Conservation (phyloP, 2,329 filamentous ascomycete species). For the Neopestalotiopsis clavispora region DNA sequence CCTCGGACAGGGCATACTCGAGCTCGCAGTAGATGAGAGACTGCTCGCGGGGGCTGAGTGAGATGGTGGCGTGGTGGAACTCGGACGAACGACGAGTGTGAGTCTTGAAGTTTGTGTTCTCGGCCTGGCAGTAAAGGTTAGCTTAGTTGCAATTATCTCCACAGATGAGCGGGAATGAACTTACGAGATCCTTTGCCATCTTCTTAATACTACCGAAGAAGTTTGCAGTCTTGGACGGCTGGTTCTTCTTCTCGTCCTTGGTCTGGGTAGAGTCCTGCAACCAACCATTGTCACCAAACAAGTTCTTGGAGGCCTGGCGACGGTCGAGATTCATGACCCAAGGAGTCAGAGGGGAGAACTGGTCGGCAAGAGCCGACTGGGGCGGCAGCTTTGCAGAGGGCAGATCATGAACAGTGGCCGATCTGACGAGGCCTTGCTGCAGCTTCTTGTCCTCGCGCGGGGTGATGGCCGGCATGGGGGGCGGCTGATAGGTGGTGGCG, state of each 20-base stretch:
- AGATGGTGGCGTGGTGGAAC: slow-evolving; percentile 48
- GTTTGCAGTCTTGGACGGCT: slow-evolving; percentile 24
- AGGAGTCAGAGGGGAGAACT: slow-evolving; percentile 34
- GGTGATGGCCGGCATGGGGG: background rate
- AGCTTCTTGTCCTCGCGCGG: background rate
- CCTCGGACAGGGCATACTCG: slow-evolving; percentile 57
- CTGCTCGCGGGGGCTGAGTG: slow-evolving; percentile 60
- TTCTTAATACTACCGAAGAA: slow-evolving; percentile 40
- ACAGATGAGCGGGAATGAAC: slow-evolving; percentile 23
- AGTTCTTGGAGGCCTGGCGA: slow-evolving; percentile 50
- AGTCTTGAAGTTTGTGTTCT: slow-evolving; percentile 42
- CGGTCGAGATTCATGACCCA: slow-evolving; percentile 26
- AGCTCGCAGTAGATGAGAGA: slow-evolving; percentile 64
- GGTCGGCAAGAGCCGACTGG: slow-evolving; percentile 15
- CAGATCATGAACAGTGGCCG: slow-evolving; percentile 15
- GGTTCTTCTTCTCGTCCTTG: slow-evolving; percentile 12
- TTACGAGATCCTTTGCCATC: slow-evolving; percentile 59
- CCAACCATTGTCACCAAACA: slow-evolving; percentile 63
- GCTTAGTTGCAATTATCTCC: background rate
- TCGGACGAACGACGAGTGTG: slow-evolving; percentile 32
- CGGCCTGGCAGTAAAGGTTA: slow-evolving; percentile 19
- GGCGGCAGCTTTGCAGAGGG: background rate
- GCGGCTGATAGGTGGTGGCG: background rate
- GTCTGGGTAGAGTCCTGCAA: slow-evolving; percentile 45
- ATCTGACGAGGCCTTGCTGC: slow-evolving; percentile 18